Conservation (phyloP, 1,139 yeast genomes). For the Taphrina populina region DNA sequence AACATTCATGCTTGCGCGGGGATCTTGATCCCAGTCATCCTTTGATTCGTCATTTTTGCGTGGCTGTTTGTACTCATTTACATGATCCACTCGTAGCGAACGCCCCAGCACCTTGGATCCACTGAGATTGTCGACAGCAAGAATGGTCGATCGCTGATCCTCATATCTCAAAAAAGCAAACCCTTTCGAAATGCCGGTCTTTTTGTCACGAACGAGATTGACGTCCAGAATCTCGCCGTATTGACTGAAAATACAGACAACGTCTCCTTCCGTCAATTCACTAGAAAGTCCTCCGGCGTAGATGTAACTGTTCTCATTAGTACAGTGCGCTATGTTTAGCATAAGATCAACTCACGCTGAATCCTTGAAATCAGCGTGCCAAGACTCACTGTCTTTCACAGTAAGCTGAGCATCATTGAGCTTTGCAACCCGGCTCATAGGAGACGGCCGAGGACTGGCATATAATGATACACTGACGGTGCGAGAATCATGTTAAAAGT, state of each 20-base stretch:
- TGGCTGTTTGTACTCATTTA: constrained; percentile 57
- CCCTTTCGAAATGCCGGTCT: constrained; percentile 69
- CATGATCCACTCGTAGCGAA: constrained; percentile 67
- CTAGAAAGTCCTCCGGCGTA: constrained; percentile 69
- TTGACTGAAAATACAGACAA: constrained; percentile 78
- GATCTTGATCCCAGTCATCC: constrained; percentile 36
- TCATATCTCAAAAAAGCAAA: constrained; percentile 82
- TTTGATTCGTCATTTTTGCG: constrained; percentile 36
- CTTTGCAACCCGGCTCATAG: constrained; percentile 23
- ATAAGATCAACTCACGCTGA: constrained; percentile 50
- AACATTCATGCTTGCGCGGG: constrained; percentile 33
- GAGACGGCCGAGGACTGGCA: no score
- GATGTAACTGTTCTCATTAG: constrained; percentile 33
- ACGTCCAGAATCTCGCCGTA: constrained; percentile 84
- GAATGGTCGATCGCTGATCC: constrained; percentile 72
- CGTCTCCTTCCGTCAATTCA: constrained; percentile 68
- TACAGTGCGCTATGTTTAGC: background rate
- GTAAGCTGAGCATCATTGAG: constrained; percentile 34
- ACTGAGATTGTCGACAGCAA: constrained; percentile 74
- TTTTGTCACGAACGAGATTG: constrained; percentile 65
- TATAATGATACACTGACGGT: no score
- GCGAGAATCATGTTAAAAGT: no score
- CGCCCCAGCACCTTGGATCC: constrained; percentile 65
- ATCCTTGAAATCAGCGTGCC: constrained; percentile 60
- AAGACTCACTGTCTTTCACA: constrained; percentile 34